Evolutionary conservation across 805 yeast species (phyloP).

Genomic region (Tetrapisispora fleetii): DNA sequence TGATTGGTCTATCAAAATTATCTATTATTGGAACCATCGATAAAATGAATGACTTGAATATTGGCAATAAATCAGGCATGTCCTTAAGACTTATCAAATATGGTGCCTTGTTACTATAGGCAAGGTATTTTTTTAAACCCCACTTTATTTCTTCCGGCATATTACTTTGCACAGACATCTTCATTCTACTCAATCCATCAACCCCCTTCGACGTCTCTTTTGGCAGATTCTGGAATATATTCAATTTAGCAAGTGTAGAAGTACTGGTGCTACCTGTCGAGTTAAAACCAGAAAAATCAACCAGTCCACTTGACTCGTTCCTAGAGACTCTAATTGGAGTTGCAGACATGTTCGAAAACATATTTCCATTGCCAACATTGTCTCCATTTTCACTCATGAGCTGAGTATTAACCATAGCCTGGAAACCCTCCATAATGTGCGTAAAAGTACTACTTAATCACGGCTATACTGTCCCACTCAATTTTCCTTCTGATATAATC

Average conservation of each 20-base stretch:
- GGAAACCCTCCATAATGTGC: not conserved
- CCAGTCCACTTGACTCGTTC: slow-evolving; percentile 23
- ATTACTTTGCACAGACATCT: slow-evolving; percentile 58
- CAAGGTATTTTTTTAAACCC: slow-evolving; percentile 43
- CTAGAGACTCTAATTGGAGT: slow-evolving; percentile 24
- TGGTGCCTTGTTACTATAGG: slow-evolving; percentile 37
- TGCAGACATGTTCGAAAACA: slow-evolving; percentile 19
- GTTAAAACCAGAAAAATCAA: slow-evolving; percentile 2
- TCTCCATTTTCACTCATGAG: not conserved
- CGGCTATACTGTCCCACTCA: too few relatives aligned
- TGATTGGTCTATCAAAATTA: slow-evolving; percentile 18
- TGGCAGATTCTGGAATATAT: slow-evolving; percentile 27
- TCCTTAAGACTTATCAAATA: slow-evolving; percentile 39
- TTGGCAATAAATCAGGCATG: slow-evolving; percentile 30
- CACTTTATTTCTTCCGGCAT: slow-evolving; percentile 60
- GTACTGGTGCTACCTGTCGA: slow-evolving; percentile 1
- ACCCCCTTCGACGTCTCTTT: slow-evolving; percentile 42
- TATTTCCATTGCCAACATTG: slow-evolving; percentile 4
- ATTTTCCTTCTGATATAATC: too few relatives aligned
- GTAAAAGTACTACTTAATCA: too few relatives aligned
- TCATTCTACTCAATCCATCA: slow-evolving; percentile 53
- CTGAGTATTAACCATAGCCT: not conserved
- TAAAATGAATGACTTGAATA: slow-evolving; percentile 29
- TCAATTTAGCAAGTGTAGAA: slow-evolving; percentile 21
- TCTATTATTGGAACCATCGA: slow-evolving; percentile 17